A percentile compares a stretch with the other conserved stretches of the same genome.
phyloP scores from a whole-genome alignment of 1,284 basidiomycete genomes.

The Paramarasmius palmivorus region DNA sequence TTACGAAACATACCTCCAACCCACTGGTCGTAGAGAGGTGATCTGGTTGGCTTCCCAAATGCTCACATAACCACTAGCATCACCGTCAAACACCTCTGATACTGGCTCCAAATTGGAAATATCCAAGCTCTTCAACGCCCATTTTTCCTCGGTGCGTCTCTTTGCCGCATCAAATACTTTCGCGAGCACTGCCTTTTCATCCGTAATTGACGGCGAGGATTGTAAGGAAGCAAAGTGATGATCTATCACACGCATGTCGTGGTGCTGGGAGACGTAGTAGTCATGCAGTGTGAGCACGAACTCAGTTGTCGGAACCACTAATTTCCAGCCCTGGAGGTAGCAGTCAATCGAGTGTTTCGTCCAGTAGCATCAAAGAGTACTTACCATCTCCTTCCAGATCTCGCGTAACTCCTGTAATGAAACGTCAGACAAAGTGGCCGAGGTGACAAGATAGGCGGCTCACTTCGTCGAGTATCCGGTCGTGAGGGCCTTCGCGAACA shows the following conservation, averaged over 20 bases:
- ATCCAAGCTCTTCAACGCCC: slow-evolving; percentile 14
- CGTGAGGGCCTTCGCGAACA: slow-evolving; percentile 19
- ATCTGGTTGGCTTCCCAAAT: slow-evolving; percentile 13
- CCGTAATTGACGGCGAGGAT: not conserved
- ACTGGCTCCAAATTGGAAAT: slow-evolving; percentile 8
- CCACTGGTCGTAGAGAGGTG: slow-evolving; percentile 5
- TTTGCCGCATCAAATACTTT: slow-evolving; percentile 3
- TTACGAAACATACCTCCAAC: slow-evolving; percentile 10
- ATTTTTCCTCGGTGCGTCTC: slow-evolving; percentile 11
- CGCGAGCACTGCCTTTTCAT: slow-evolving; percentile 2
- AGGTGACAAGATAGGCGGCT: slow-evolving; percentile 10
- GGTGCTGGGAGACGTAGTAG: slow-evolving; percentile 9
- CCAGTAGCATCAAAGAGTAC: not conserved
- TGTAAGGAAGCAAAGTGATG: not conserved
- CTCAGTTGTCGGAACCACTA: slow-evolving; percentile 8
- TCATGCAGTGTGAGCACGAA: slow-evolving; percentile 13
- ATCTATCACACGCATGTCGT: slow-evolving; percentile 3
- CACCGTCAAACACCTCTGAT: slow-evolving; percentile 12
- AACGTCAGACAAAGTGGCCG: not conserved
- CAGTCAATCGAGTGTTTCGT: not conserved
- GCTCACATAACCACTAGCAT: slow-evolving; percentile 14
- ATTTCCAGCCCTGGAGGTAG: slow-evolving; percentile 9
- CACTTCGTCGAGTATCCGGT: slow-evolving; percentile 19
- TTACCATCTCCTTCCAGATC: slow-evolving; percentile 27
- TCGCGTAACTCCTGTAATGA: slow-evolving; percentile 19